Evolutionary conservation across 2,329 filamentous ascomycete genomes (phyloP).

Genomic region (Penicillium sp.): DNA sequence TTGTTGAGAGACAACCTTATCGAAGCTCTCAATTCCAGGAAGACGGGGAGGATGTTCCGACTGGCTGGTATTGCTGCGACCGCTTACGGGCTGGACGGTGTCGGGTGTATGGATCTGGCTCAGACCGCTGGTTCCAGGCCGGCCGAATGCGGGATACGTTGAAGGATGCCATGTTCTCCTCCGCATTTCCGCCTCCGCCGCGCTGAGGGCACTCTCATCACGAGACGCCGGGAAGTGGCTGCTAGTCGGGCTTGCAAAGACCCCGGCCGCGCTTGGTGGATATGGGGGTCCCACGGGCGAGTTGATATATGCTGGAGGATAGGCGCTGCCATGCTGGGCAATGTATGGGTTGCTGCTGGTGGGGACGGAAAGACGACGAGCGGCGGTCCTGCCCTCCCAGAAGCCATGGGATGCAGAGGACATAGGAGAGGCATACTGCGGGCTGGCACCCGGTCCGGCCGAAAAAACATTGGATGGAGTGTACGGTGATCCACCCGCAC

Average conservation of each 20-base stretch:
- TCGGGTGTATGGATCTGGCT: conserved; percentile 71
- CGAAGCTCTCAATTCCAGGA: conserved; percentile 89
- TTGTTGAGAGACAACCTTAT: conserved; percentile 60
- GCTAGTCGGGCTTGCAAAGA: conserved; percentile 63
- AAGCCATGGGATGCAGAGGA: conserved; percentile 67
- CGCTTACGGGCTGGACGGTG: conserved; percentile 51
- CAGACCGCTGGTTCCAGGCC: conserved; percentile 66
- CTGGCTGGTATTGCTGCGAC: conserved; percentile 51
- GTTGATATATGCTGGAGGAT: conserved; percentile 55
- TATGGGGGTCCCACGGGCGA: conserved; percentile 54
- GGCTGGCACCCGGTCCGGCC: conserved; percentile 64
- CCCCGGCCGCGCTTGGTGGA: conserved; percentile 53
- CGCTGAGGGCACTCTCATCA: conserved; percentile 31
- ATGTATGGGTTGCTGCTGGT: conserved; percentile 71
- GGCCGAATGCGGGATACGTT: conserved; percentile 58
- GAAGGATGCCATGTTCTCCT: conserved; percentile 86
- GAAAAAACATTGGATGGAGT: conserved; percentile 81
- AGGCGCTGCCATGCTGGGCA: conserved; percentile 54
- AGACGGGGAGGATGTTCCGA: conserved; percentile 61
- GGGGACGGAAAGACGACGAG: conserved; percentile 75
- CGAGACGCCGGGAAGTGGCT: conserved; percentile 51
- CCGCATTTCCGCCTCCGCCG: conserved; percentile 69
- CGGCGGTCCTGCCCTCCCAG: conserved; percentile 65
- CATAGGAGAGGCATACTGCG: conserved; percentile 72
- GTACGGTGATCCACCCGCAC: conserved; percentile 70